Evolutionary conservation across 176 grass and related monocot genomes (phyloP).

Genomic region (Alloteropsis semialata): DNA sequence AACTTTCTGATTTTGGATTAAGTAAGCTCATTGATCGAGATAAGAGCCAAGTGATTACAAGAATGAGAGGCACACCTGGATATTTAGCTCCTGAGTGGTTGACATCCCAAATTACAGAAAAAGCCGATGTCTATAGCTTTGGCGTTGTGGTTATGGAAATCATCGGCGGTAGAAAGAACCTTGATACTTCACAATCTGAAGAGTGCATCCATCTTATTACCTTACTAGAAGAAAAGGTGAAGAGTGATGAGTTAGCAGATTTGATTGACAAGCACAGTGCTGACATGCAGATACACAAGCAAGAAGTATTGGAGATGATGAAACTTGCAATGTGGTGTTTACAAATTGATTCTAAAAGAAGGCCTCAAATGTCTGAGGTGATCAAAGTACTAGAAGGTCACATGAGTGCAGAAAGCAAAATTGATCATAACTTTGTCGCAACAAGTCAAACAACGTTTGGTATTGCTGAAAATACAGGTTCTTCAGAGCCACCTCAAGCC

Average conservation of each 20-base stretch:
- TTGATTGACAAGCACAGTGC: constrained; percentile 10
- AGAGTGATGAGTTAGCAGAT: constrained; percentile 11
- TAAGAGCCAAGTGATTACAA: constrained; percentile 45
- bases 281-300: constrained; percentile 12
- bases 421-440: constrained; percentile 28
- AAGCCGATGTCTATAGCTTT: constrained; percentile 58
- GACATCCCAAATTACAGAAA: constrained; percentile 49
- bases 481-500: constrained; percentile 8
- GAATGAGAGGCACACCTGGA: constrained; percentile 48
- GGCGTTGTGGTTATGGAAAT: constrained; percentile 60
- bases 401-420: neutral
- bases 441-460: neutral
- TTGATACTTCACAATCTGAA: constrained; percentile 35
- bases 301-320: constrained; percentile 37
- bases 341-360: constrained; percentile 34
- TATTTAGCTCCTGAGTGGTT: constrained; percentile 61
- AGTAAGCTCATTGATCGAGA: constrained; percentile 59
- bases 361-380: constrained; percentile 53
- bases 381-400: constrained; percentile 49
- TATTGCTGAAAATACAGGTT: neutral
- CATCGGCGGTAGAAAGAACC: constrained; percentile 41
- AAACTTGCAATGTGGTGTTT: constrained; percentile 56
- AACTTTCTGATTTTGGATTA: constrained; percentile 50
- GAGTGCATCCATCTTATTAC: constrained; percentile 37
- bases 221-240: constrained; percentile 37